A percentile compares a stretch with the other conserved stretches of the same genome.
phyloP scores from a whole-genome alignment of 163 green algal species.

The Smithsoniella earleae region DNA sequence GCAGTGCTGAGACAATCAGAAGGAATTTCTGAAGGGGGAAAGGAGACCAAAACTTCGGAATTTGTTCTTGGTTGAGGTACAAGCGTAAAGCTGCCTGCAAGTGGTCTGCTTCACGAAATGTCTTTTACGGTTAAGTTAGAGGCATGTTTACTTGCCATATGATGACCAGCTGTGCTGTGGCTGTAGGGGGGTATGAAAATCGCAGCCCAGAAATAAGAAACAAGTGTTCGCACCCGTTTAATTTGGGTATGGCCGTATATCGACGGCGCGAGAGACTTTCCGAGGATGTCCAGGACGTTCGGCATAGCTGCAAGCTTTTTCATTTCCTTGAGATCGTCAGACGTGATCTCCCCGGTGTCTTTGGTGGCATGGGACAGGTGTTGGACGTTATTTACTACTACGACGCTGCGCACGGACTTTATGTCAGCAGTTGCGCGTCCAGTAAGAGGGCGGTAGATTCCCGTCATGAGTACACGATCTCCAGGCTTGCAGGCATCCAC shows the following conservation, averaged over 20 bases:
- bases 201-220: too few relatives aligned
- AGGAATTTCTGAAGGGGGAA: too few relatives aligned
- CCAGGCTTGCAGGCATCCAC: slow-evolving; percentile 92
- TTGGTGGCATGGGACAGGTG: slow-evolving; percentile 28
- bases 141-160: too few relatives aligned
- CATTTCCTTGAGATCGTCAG: slow-evolving; percentile 40
- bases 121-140: too few relatives aligned
- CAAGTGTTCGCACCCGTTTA: slow-evolving; percentile 80
- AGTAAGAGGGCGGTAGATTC: slow-evolving; percentile 66
- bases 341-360: slow-evolving; percentile 32
- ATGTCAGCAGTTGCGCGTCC: slow-evolving; percentile 31
- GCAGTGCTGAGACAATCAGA: too few relatives aligned
- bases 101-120: too few relatives aligned
- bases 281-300: slow-evolving; percentile 72
- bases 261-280: slow-evolving; percentile 80
- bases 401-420: slow-evolving; percentile 26
- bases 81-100: too few relatives aligned
- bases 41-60: too few relatives aligned
- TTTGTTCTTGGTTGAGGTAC: too few relatives aligned
- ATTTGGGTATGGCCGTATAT: slow-evolving; percentile 91
- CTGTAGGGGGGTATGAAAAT: too few relatives aligned
- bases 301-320: slow-evolving; percentile 35
- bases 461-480: slow-evolving; percentile 77
- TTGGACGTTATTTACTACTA: slow-evolving; percentile 36
- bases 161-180: too few relatives aligned